Conservation (phyloP, 345 rosid species). For the Eucalyptus cloeziana region DNA sequence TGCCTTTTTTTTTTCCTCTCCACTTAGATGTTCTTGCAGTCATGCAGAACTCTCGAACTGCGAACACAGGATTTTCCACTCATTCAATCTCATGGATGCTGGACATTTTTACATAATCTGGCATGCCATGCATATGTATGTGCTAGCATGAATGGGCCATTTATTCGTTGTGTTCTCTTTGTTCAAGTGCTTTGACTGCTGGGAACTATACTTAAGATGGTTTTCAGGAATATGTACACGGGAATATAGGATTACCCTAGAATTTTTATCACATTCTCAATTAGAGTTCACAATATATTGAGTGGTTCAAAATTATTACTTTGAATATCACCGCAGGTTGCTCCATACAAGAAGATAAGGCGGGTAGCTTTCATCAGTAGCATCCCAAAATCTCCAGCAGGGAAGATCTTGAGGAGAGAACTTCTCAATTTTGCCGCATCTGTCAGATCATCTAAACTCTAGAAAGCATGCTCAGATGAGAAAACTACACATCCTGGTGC, state of each 20-base stretch:
- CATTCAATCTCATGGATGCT: neutral
- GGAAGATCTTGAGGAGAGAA: constrained; percentile 77
- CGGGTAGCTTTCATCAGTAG: constrained; percentile 54
- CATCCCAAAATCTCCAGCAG: constrained; percentile 63
- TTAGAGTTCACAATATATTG: neutral
- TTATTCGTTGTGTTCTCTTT: neutral
- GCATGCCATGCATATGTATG: neutral
- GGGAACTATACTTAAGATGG: neutral
- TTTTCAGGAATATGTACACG: neutral
- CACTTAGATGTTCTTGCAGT: neutral
- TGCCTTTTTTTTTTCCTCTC: neutral
- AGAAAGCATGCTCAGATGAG: neutral
- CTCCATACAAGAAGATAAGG: constrained; percentile 78
- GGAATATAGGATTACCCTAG: neutral
- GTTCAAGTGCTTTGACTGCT: neutral
- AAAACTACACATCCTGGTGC: neutral
- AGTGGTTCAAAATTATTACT: neutral
- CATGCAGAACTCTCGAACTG: neutral
- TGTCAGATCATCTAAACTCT: neutral
- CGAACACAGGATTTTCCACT: neutral
- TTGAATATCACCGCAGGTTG: constrained; percentile 33
- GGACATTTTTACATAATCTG: neutral
- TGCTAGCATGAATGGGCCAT: neutral
- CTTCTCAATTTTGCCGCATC: constrained; percentile 27
- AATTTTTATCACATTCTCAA: neutral